These are phyloP conservation scores for Backusella circina DNA, from an alignment of 192 early-diverging fungal species.

Conservation along the genomic window DNA sequence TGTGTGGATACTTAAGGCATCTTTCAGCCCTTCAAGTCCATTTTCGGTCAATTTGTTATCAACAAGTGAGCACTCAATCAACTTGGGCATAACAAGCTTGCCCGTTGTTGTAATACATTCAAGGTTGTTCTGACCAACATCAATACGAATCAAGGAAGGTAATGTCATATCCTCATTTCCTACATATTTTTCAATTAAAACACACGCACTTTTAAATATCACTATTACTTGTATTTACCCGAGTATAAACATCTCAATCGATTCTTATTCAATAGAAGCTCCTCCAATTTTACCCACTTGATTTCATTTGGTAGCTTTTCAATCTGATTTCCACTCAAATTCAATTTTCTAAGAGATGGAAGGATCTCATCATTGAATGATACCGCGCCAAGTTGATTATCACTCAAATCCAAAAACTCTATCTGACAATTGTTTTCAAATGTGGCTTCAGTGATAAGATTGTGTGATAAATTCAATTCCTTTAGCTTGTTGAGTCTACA, in stretches of 20 bases:
- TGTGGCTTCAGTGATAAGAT: not conserved
- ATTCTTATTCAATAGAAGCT: constrained; percentile 2
- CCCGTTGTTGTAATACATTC: constrained; percentile 11
- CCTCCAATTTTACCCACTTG: constrained; percentile 4
- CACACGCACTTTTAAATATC: not conserved
- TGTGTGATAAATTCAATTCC: constrained; percentile 41
- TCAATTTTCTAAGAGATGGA: constrained; percentile 1
- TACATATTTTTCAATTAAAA: not conserved
- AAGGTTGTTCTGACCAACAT: constrained; percentile 34
- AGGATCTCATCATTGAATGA: not conserved
- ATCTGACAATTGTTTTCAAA: not conserved
- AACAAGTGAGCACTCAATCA: constrained; percentile 43
- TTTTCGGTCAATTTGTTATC: constrained; percentile 36
- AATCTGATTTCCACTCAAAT: constrained; percentile 11
- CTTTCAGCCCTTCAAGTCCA: constrained; percentile 22
- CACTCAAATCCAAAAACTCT: not conserved
- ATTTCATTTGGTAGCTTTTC: constrained; percentile 27
- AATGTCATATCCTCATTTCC: not conserved
- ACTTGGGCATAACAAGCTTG: constrained; percentile 24
- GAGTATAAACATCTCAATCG: not conserved
- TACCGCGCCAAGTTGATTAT: not conserved
- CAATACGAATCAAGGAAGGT: constrained; percentile 13
- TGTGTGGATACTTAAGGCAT: constrained; percentile 31
- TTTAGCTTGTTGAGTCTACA: constrained; percentile 31
- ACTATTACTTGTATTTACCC: not conserved